Base-by-base conservation (phyloP, 257 asterid species). In the Gardenia jasminoides region DNA sequence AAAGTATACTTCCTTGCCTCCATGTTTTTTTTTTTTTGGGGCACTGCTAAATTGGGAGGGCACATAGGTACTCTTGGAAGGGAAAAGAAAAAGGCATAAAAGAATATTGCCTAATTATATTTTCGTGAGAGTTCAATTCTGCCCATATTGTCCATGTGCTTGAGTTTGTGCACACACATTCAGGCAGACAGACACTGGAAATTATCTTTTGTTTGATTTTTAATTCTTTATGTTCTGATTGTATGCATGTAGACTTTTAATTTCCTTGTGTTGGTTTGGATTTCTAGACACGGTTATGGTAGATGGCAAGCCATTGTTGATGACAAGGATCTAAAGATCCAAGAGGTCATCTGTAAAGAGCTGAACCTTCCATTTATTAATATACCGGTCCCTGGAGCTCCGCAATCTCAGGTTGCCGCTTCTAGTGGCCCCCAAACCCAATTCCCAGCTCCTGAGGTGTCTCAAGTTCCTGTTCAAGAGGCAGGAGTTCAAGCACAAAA, bases 221-320 rank as follows among this genome's bases (percentile, higher is more conserved):
- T 66, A n/a, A 15, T 13, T 16, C 13, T 67, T 10, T 22, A 31
- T 58, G 33, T 46, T 65, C 41, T 17, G 36, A 76, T 76, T 75
- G 52, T 43, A 8, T 73, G 1, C 17, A 33, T 73, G 31, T 33
- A 31, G 66, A 19, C 33, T 64, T 26, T 33, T 79, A 77, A 71
- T 83, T 43, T 77, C 43, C 59, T 84, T 83, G 68, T 71, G 56
- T 70, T 64, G 78, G 50, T 80, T 68, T 81, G 80, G 82, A 80
- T 79, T 61, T 84, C 75, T 79, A 93, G 99, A 82, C 99, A 96
- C 88, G 99, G 99, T 70, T 96, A 93, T 80, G 99, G 98, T 80
- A 92, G 97, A 91, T 96, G 99, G 99, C 99, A 96, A 90, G 89
- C 98, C 65, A 89, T 96, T 81, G 90, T 92, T 74, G 99, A 96